Base-by-base conservation (phyloP, 495 filamentous ascomycete species). In the Aspergillus bertholletiae region DNA sequence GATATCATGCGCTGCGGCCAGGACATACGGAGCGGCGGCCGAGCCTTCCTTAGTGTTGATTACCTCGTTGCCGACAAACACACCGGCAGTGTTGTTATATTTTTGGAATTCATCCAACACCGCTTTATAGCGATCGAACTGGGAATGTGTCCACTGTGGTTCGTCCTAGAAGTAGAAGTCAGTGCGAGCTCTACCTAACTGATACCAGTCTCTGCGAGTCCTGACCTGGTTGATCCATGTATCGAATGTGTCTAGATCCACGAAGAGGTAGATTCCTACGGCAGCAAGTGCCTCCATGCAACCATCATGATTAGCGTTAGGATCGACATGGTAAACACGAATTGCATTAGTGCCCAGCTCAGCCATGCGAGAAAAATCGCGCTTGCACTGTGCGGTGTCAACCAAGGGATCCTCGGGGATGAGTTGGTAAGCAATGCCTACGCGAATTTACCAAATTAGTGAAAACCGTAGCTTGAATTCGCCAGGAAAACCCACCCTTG, bases 51-150 rank as follows among this genome's bases (percentile, higher is more conserved):
- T 69, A 20, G 64, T 64, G 47, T 65, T 68, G 56, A 96, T 77
- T 51, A 94, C 87, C 71, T 96, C 91, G 61, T 96, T 96, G 49
- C 90, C 91, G 41, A 96, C 79, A 56, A 94, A 90, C 64, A 95
- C 85, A 49, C 88, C 90, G 17, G 89, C 82, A 1, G 85, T 79
- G 72, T 96, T 96, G 63, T 89, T 80, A 62, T 85, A 96, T 49
- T 80, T 60, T 24, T 86, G 81, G 72, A 96, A 96, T 18, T 81
- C 76, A 64, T 96, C 90, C 67, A 94, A 81, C 21, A 95, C 87
- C 41, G 75, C 76, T 12, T 80, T 72, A 71, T 86, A 96, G 27
- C 77, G 74, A 28, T 84, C 70, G 54, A 84, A 76, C 72, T 89
- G 84, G 7, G 81, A 79, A 59, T 84, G 67, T 52, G 86, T 92